Evolutionary conservation across 1,284 basidiomycete species (phyloP), one percentile per base, ranked within the genome.

Genomic region (Filobasidium uniguttulatum): DNA sequence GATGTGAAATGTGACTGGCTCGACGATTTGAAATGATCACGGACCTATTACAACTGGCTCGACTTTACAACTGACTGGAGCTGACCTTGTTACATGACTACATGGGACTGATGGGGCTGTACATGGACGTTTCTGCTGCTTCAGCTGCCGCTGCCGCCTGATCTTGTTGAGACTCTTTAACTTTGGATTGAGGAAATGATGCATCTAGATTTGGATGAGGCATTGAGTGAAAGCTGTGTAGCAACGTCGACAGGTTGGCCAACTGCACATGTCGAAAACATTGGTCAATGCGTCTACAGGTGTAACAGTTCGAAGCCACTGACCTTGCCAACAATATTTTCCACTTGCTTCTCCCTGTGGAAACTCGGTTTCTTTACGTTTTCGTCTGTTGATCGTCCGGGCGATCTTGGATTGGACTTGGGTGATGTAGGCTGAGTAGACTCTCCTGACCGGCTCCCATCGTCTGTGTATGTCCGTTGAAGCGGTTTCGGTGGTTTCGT

Each of bases 181-280:
- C n/a, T n/a, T n/a, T n/a, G 31, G 31, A 33, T 10, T 33, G 10
- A n/a, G 40, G 40, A 26, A 43, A 43, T 12, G 23, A 23, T 5
- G 23, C 15, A 29, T 43, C 40, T 12, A 43, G 40, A 26, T 43
- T 43, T 12, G 40, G 40, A 43, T 43, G 40, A 5, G 40, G 40
- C 25, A 29, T 43, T n/a, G 40, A 43, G 40, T 43, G 40, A 19
- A 43, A 43, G 14, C 29, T 23, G 15, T 28, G 23, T 19, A 43
- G 20, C 15, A 43, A 26, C 15, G 26, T 5, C 9, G 40, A 43
- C 15, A 43, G 40, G 10, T 43, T n/a, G 4, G 40, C 26, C 3
- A 43, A 20, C 40, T 43, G 40, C n/a, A 12, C 26, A 9, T 33
- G 10, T 33, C 31, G 10, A 9, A 33, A 9, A 12, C 25, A 14